These are phyloP conservation scores for Rhizopogon vinicolor DNA, from an alignment of 768 basidiomycete genomes.

Conservation along the genomic window DNA sequence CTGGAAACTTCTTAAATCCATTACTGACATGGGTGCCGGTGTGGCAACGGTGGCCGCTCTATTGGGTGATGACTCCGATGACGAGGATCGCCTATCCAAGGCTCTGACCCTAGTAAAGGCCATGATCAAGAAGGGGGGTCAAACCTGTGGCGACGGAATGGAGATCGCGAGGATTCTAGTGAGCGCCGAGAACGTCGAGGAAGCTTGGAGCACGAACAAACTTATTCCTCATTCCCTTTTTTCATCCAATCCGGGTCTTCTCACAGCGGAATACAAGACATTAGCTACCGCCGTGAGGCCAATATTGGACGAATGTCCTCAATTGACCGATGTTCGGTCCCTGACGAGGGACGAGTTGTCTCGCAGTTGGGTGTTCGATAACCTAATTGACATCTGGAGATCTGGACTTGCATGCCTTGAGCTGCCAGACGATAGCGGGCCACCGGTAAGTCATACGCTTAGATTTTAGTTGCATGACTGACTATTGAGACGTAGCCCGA, in stretches of 20 bases:
- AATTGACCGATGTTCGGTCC: constrained; percentile 49
- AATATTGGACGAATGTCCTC: constrained; percentile 50
- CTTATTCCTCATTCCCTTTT: constrained; percentile 52
- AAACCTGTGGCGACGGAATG: constrained; percentile 50
- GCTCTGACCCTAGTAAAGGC: constrained; percentile 44
- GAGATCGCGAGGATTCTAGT: constrained; percentile 41
- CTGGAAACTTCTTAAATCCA: constrained; percentile 47
- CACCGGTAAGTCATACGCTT: constrained; percentile 43
- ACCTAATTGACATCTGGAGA: constrained; percentile 52
- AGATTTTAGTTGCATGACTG: constrained; percentile 1
- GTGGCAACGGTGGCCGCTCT: constrained; percentile 52
- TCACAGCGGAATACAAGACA: constrained; percentile 46
- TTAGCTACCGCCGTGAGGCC: constrained; percentile 45
- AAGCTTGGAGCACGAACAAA: constrained; percentile 42
- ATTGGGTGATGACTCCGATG: constrained; percentile 36
- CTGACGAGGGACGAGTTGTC: constrained; percentile 55
- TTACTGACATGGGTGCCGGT: constrained; percentile 58
- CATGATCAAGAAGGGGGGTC: constrained; percentile 55
- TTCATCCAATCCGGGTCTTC: constrained; percentile 50
- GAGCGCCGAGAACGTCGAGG: constrained; percentile 27
- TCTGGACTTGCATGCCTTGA: constrained; percentile 39
- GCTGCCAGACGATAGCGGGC: constrained; percentile 36
- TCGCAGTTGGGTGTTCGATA: constrained; percentile 46
- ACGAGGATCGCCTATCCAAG: constrained; percentile 38
- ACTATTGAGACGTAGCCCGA: constrained; percentile 31